phyloP scores from a whole-genome alignment of 495 filamentous ascomycete genomes.

The Pyronema domesticum region DNA sequence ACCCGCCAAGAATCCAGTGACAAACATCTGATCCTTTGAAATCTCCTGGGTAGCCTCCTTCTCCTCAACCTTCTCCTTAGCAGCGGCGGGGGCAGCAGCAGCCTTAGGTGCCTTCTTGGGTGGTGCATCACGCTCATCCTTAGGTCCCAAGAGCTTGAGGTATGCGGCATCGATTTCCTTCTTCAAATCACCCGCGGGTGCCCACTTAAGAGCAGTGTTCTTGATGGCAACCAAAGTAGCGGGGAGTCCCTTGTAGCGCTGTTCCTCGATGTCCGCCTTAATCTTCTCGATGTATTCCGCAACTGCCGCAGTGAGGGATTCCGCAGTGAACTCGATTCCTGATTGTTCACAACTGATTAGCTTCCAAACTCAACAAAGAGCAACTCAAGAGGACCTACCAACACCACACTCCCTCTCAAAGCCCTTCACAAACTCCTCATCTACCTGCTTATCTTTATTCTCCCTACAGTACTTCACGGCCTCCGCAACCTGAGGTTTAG shows the following conservation, averaged over 20 bases:
- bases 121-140: constrained; percentile 22
- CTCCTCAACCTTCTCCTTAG: constrained; percentile 2
- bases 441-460: background rate
- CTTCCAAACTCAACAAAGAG: background rate
- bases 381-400: constrained; percentile 5
- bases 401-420: constrained; percentile 23
- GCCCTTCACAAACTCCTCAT: constrained; percentile 12
- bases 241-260: constrained; percentile 17
- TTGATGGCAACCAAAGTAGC: constrained; percentile 16
- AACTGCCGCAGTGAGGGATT: constrained; percentile 9
- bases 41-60: constrained; percentile 14
- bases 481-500: constrained; percentile 17
- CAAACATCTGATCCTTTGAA: constrained; percentile 20
- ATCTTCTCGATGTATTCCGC: constrained; percentile 11
- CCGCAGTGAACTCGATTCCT: constrained; percentile 20
- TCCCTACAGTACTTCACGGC: constrained; percentile 19
- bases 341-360: background rate
- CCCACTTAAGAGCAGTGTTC: constrained; percentile 20
- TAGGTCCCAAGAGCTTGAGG: constrained; percentile 16
- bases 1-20: constrained; percentile 20
- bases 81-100: background rate
- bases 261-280: constrained; percentile 14
- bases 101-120: constrained; percentile 20
- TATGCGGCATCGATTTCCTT: constrained; percentile 18
- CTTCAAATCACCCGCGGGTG: constrained; percentile 20